These are phyloP conservation scores for Lachancea sp. DNA, from an alignment of 805 yeast species.

Conservation along the genomic window DNA sequence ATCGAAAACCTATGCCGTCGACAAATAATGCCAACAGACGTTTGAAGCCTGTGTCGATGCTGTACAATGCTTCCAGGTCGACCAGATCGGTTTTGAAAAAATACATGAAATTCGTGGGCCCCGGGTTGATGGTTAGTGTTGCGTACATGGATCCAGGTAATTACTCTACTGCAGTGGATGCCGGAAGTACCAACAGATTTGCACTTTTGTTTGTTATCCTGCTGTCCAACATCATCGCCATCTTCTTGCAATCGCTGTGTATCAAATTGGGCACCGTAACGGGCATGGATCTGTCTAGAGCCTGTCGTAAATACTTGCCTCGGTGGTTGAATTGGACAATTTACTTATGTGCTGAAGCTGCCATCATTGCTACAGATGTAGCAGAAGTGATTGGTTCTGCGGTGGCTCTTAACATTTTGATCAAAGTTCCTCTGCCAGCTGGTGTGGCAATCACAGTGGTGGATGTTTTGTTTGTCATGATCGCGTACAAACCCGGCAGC, in stretches of 20 bases:
- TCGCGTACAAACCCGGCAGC: slow-evolving; percentile 71
- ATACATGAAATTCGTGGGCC: slow-evolving; percentile 69
- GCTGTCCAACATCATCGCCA: slow-evolving; percentile 77
- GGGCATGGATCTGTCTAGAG: slow-evolving; percentile 81
- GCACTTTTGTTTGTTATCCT: slow-evolving; percentile 65
- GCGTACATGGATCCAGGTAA: slow-evolving; percentile 95
- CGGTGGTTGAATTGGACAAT: slow-evolving; percentile 54
- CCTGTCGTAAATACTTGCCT: slow-evolving; percentile 69
- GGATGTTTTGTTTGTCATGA: slow-evolving; percentile 72
- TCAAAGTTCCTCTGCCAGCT: slow-evolving; percentile 64
- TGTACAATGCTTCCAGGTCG: neutral
- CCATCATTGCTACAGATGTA: slow-evolving; percentile 85
- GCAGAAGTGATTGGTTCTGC: slow-evolving; percentile 96
- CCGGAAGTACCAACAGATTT: slow-evolving; percentile 77
- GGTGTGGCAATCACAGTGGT: slow-evolving; percentile 76
- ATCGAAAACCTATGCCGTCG: neutral
- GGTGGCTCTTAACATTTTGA: slow-evolving; percentile 69
- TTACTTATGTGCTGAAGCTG: slow-evolving; percentile 77
- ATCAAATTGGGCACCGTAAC: slow-evolving; percentile 85
- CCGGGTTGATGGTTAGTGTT: slow-evolving; percentile 81
- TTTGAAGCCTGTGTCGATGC: neutral
- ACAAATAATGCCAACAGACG: neutral
- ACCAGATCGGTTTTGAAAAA: slow-evolving; percentile 34
- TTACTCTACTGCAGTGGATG: slow-evolving; percentile 81
- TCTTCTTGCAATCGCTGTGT: slow-evolving; percentile 73